A percentile compares a stretch with the other conserved stretches of the same genome.
These are phyloP conservation scores for Rosa chinensis DNA, from an alignment of 306 rosid species.

Conservation along the genomic window DNA sequence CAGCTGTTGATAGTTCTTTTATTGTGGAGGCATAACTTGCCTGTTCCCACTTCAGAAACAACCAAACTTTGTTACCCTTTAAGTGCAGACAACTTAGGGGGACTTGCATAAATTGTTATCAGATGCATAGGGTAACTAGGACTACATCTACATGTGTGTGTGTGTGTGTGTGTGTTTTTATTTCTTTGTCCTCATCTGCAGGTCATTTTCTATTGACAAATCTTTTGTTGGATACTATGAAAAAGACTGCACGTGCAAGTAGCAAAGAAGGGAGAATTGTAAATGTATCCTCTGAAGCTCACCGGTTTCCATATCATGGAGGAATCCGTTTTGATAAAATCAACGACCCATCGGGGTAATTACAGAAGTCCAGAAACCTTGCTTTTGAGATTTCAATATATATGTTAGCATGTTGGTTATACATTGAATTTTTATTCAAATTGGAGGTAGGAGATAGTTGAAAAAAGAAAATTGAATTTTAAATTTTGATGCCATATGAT, in stretches of 20 bases:
- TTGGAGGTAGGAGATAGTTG: neutral
- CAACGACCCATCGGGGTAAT: slow-evolving; percentile 65
- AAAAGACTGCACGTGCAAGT: slow-evolving; percentile 60
- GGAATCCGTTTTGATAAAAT: slow-evolving; percentile 70
- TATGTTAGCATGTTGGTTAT: neutral
- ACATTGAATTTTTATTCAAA: neutral
- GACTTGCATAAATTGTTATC: neutral
- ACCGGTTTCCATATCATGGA: slow-evolving; percentile 54
- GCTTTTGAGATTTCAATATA: neutral
- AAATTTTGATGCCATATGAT: neutral
- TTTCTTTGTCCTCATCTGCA: slow-evolving; percentile 31
- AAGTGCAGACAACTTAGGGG: neutral
- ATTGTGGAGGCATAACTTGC: neutral
- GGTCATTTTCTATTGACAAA: slow-evolving; percentile 89
- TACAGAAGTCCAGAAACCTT: neutral
- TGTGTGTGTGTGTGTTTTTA: neutral
- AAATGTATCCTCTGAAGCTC: slow-evolving; percentile 73
- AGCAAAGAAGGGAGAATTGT: slow-evolving; percentile 79
- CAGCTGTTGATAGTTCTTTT: neutral
- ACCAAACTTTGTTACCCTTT: neutral
- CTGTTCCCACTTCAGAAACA: neutral
- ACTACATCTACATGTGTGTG: neutral
- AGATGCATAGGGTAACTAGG: neutral
- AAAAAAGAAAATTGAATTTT: neutral
- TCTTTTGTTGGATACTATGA: slow-evolving; percentile 79